Percentiles rank a stretch among this genome's conserved stretches.
Evolutionary conservation across 345 rosid genomes (phyloP).

Genomic region (Citrus sp.): DNA sequence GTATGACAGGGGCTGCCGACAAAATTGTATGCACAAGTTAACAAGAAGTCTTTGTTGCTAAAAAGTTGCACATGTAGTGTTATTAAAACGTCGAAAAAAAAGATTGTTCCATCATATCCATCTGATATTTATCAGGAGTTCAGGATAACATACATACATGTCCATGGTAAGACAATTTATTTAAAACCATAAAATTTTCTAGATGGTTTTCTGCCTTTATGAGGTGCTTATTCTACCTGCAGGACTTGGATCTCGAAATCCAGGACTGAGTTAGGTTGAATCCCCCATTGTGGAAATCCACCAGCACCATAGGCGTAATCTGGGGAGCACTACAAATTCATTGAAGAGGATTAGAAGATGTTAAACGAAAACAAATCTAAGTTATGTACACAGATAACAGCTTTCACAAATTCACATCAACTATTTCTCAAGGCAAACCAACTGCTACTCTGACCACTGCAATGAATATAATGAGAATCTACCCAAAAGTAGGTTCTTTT

Average conservation of each 20-base stretch:
- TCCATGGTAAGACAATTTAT: neutral
- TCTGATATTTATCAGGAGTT: neutral
- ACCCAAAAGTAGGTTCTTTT: neutral
- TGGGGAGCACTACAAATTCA: constrained; percentile 74
- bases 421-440: neutral
- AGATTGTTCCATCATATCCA: neutral
- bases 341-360: constrained; percentile 2
- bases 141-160: neutral
- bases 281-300: constrained; percentile 89
- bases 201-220: neutral
- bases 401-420: neutral
- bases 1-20: neutral
- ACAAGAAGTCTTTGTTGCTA: neutral
- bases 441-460: neutral
- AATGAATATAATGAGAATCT: neutral
- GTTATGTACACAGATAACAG: neutral
- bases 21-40: neutral
- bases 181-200: constrained; percentile 6
- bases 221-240: constrained; percentile 35
- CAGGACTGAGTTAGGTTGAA: constrained; percentile 76
- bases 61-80: neutral
- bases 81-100: neutral
- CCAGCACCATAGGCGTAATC: constrained; percentile 87
- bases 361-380: neutral
- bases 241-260: constrained; percentile 91